Evolutionary conservation across 177 flowering plant genomes (phyloP).

Genomic region (Viscum album): DNA sequence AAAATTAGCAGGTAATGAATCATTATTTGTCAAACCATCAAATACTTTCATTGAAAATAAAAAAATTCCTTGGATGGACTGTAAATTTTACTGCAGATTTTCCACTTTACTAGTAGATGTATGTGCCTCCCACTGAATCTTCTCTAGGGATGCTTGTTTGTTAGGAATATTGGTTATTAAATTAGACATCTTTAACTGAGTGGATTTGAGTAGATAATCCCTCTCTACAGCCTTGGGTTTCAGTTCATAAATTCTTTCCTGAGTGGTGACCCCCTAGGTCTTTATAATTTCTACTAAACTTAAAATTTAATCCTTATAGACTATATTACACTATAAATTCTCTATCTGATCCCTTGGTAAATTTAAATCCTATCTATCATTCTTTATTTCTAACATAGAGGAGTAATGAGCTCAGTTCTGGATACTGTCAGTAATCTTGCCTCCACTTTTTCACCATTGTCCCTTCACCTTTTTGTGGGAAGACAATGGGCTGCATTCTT

Average conservation of each 20-base stretch:
- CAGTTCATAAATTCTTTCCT: conserved; percentile 39
- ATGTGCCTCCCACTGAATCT: conserved; percentile 74
- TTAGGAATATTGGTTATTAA: conserved; percentile 76
- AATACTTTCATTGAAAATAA: conserved; percentile 42
- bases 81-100: conserved; percentile 56
- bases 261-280: conserved; percentile 34
- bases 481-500: conserved; percentile 50
- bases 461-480: conserved; percentile 38
- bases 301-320: conserved; percentile 68
- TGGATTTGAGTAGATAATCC: conserved; percentile 53
- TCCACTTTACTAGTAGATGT: conserved; percentile 49
- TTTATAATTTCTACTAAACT: conserved; percentile 43
- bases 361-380: conserved; percentile 44
- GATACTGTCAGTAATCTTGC: conserved; percentile 21
- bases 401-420: conserved; percentile 37
- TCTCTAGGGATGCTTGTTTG: conserved; percentile 80
- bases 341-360: conserved; percentile 53
- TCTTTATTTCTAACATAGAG: conserved; percentile 26
- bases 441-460: conserved; percentile 35
- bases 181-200: conserved; percentile 59
- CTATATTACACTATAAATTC: conserved; percentile 50
- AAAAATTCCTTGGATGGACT: conserved; percentile 38
- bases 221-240: conserved; percentile 45
- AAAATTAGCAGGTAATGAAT: no score
- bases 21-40: conserved; percentile 36